A percentile compares a stretch with the other conserved stretches of the same genome.
Conservation (phyloP, 805 yeast genomes). For the Teunomyces funiuensis region DNA sequence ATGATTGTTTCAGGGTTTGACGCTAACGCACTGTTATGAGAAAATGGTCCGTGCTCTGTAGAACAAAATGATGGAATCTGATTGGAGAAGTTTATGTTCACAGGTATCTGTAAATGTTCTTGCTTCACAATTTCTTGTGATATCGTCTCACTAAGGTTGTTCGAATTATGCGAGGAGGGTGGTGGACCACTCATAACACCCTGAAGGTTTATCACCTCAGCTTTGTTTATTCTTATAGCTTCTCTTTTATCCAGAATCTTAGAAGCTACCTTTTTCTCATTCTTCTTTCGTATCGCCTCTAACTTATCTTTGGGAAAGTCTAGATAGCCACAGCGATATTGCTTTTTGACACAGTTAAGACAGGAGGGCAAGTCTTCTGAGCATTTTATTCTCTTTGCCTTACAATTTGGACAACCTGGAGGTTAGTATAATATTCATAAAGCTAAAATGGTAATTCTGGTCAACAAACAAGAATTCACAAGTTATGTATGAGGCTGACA, state of each 20-base stretch:
- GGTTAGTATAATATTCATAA: slow-evolving; percentile 15
- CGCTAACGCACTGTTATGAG: not conserved
- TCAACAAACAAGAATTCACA: too few relatives aligned
- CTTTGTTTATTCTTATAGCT: not conserved
- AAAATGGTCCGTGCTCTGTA: too few relatives aligned
- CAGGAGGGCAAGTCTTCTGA: slow-evolving; percentile 44
- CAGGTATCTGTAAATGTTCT: too few relatives aligned
- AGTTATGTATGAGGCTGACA: not conserved
- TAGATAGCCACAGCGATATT: slow-evolving; percentile 40
- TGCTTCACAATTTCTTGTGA: too few relatives aligned
- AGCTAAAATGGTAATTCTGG: too few relatives aligned
- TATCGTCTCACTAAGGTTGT: too few relatives aligned
- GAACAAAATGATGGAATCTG: not conserved
- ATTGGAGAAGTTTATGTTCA: too few relatives aligned
- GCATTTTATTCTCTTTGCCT: slow-evolving; percentile 43
- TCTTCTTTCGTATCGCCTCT: slow-evolving; percentile 34
- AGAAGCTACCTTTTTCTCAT: slow-evolving; percentile 19
- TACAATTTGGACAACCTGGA: slow-evolving; percentile 43
- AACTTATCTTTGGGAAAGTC: slow-evolving; percentile 41
- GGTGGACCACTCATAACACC: not conserved
- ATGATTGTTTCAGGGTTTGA: not conserved
- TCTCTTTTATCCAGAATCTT: slow-evolving; percentile 1
- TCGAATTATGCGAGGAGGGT: too few relatives aligned
- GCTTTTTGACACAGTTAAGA: slow-evolving; percentile 37
- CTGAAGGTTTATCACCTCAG: too few relatives aligned